A percentile compares a stretch with the other conserved stretches of the same genome.
Evolutionary conservation across 371 early-diverging fungal species (phyloP).

Genomic region (Apophysomyces ossiformis): DNA sequence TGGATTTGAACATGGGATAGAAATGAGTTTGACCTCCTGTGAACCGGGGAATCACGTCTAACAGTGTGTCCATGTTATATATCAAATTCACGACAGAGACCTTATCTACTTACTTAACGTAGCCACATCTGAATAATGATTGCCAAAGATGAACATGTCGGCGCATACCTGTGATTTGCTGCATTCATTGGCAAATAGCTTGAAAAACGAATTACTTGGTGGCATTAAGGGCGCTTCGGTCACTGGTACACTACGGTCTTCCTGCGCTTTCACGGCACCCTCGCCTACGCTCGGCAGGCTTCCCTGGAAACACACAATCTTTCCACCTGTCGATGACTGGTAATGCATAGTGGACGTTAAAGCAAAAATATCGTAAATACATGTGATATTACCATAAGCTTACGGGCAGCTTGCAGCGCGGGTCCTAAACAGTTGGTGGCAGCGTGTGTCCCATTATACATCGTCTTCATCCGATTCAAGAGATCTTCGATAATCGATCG

Average conservation of each 20-base stretch:
- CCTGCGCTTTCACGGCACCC: conserved; percentile 67
- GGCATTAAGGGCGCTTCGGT: conserved; percentile 58
- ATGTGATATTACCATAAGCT: conserved; percentile 60
- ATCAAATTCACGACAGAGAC: neutral
- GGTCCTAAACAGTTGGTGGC: conserved; percentile 70
- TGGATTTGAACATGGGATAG: conserved; percentile 83
- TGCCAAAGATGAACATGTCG: conserved; percentile 87
- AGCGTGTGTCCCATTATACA: conserved; percentile 63
- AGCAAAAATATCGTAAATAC: neutral
- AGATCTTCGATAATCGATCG: conserved; percentile 61
- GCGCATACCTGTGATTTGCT: conserved; percentile 79
- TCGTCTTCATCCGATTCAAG: conserved; percentile 61
- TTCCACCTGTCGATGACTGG: conserved; percentile 79
- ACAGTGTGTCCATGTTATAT: neutral
- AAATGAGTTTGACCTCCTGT: conserved; percentile 90
- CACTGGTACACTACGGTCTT: conserved; percentile 60
- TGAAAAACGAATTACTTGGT: conserved; percentile 77
- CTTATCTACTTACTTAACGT: conserved; percentile 63
- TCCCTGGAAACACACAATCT: conserved; percentile 74
- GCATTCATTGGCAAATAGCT: conserved; percentile 80
- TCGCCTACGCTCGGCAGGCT: conserved; percentile 71
- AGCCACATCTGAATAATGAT: conserved; percentile 89
- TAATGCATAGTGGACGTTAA: neutral
- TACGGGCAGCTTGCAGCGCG: conserved; percentile 77
- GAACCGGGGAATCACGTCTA: conserved; percentile 74